Percentiles rank a stretch among this genome's conserved stretches.
Evolutionary conservation across 1,284 basidiomycete genomes (phyloP).

Genomic region (Trametes sp.): DNA sequence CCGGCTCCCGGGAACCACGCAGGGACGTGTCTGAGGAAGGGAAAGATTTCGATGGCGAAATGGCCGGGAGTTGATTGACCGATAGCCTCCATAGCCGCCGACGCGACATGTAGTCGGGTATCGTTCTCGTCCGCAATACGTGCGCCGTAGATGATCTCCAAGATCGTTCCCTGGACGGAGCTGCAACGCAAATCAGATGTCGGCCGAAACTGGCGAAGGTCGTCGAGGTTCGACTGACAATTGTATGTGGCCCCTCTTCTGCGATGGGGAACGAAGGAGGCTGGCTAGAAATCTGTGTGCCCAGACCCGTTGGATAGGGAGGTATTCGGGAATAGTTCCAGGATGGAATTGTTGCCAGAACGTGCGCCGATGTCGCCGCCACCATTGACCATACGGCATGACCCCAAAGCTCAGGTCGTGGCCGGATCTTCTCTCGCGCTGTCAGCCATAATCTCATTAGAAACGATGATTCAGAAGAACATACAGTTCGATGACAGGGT

Average conservation of each 20-base stretch:
- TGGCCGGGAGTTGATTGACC: conserved; percentile 6
- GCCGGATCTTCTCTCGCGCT: conserved; percentile 11
- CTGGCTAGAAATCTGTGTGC: conserved; percentile 26
- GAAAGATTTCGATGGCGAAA: conserved; percentile 26
- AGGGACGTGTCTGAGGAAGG: conserved; percentile 25
- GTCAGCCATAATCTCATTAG: conserved; percentile 16
- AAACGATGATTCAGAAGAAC: conserved; percentile 17
- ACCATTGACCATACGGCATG: conserved; percentile 28
- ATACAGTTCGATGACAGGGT: neutral
- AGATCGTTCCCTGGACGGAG: neutral
- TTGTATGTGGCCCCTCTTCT: neutral
- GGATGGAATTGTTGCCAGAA: conserved; percentile 33
- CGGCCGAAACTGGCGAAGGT: neutral
- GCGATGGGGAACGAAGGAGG: neutral
- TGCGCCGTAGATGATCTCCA: neutral
- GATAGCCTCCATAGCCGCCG: conserved; percentile 15
- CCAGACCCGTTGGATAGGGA: conserved; percentile 12
- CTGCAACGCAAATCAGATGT: neutral
- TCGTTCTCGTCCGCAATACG: neutral
- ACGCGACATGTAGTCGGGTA: neutral
- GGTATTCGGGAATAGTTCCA: conserved; percentile 5
- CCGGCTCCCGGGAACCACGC: conserved; percentile 26
- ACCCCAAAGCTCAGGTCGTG: conserved; percentile 26
- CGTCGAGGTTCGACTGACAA: neutral
- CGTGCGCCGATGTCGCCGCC: conserved; percentile 30